A percentile compares a stretch with the other conserved stretches of the same genome.
Conservation (phyloP, 2,329 filamentous ascomycete genomes). For the Exophiala calicioides region DNA sequence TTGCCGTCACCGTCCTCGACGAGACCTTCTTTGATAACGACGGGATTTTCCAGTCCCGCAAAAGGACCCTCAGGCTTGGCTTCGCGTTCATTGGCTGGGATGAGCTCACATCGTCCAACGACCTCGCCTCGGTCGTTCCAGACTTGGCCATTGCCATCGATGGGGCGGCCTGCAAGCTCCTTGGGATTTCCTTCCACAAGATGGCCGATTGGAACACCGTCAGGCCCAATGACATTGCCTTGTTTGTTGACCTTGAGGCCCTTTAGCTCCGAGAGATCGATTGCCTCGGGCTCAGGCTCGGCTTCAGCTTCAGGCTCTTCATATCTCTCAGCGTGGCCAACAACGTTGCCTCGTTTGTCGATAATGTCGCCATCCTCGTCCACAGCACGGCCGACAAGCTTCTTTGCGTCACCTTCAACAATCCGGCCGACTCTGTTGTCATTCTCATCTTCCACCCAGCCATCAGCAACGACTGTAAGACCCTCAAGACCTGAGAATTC, state of each 20-base stretch:
- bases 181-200: slow-evolving; percentile 59
- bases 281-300: slow-evolving; percentile 43
- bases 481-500: slow-evolving; percentile 50
- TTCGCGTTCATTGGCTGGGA: slow-evolving; percentile 59
- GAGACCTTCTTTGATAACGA: slow-evolving; percentile 59
- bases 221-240: slow-evolving; percentile 55
- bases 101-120: slow-evolving; percentile 59
- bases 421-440: slow-evolving; percentile 53
- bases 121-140: slow-evolving; percentile 59
- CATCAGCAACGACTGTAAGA: slow-evolving; percentile 49
- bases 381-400: slow-evolving; percentile 59
- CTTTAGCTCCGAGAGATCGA: slow-evolving; percentile 56
- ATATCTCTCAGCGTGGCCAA: slow-evolving; percentile 57
- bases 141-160: slow-evolving; percentile 57
- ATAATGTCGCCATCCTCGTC: slow-evolving; percentile 65
- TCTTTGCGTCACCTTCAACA: slow-evolving; percentile 60
- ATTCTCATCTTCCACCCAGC: slow-evolving; percentile 52
- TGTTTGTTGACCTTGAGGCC: slow-evolving; percentile 60
- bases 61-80: slow-evolving; percentile 59
- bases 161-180: slow-evolving; percentile 58
- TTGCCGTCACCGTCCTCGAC: slow-evolving; percentile 76
- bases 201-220: slow-evolving; percentile 57
- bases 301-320: slow-evolving; percentile 54
- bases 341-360: slow-evolving; percentile 62
- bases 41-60: slow-evolving; percentile 57